Evolutionary conservation across 108 stramenopile genomes (phyloP).

Genomic region (Mediolabrus comicus): DNA sequence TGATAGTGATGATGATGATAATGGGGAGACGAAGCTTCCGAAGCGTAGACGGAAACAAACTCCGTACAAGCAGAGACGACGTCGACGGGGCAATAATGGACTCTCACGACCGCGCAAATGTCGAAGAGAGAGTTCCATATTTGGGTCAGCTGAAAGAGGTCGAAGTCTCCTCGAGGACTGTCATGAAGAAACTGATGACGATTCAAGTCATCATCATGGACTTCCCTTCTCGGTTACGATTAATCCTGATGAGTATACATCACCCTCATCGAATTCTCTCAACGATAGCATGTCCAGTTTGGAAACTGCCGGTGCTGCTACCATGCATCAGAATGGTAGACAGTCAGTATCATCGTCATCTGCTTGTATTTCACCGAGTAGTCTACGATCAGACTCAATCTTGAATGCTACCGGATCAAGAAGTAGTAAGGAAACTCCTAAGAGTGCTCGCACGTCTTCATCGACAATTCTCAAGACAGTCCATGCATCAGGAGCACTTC

Average conservation of each 20-base stretch:
- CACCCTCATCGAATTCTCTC: constrained; percentile 25
- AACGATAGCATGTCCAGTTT: constrained; percentile 5
- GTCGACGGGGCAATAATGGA: background rate
- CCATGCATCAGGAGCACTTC: constrained; percentile 37
- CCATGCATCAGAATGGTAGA: background rate
- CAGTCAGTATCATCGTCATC: constrained; percentile 35
- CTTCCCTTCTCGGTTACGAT: constrained; percentile 37
- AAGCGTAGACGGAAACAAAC: constrained; percentile 32
- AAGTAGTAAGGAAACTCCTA: constrained; percentile 32
- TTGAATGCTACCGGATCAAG: background rate
- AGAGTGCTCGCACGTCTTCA: constrained; percentile 40
- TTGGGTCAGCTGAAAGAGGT: constrained; percentile 17
- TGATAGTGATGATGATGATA: background rate
- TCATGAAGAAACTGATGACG: constrained; percentile 10
- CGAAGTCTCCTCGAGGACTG: constrained; percentile 32
- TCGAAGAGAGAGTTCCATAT: constrained; percentile 33
- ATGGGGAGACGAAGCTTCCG: background rate
- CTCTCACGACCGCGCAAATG: constrained; percentile 9
- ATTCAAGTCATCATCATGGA: background rate
- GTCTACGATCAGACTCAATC: constrained; percentile 8
- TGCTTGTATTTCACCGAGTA: constrained; percentile 37
- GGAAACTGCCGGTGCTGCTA: background rate
- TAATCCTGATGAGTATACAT: constrained; percentile 35
- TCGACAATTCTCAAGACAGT: constrained; percentile 41
- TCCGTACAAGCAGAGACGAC: constrained; percentile 16